Base-by-base conservation (phyloP, 805 yeast genomes). In the Metschnikowia corniflorae region DNA sequence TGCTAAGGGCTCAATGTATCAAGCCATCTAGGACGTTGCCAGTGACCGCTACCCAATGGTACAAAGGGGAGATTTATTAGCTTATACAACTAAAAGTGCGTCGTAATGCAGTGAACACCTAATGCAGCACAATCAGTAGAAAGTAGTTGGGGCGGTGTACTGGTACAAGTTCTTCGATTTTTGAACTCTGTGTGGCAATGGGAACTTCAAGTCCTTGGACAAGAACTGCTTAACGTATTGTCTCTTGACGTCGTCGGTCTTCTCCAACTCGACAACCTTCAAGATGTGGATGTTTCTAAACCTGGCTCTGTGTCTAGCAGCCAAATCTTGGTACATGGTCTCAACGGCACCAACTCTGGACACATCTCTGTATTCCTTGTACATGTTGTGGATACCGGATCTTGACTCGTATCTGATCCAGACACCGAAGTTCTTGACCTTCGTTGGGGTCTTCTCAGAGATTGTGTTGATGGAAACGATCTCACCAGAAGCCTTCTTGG, bases 311-410 rank as follows among this genome's bases (percentile, higher is more conserved):
- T 93, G 99, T 80, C 98, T 89, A 60, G 99, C 97, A 75, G 99
- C 99, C 85, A 93, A 85, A 77, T 93, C 99, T 74, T 85, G 89
- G 93, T 93, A 93, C 83, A 93, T 83, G 68, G 93, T 78, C 75
- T 86, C 95, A 68, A 93, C 97, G 59, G 97, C 98, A 72, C 86
- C 95, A 53, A 88, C 95, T 80, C 99, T 93, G 80, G 96, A 76
- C 61, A 91, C 95, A 64, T 91, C 98, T 77, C 98, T 88, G 93
- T 87, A 86, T 80, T 93, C 99, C 82, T 93, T 93, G 96, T 93
- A 93, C 97, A 93, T 93, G 94, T 93, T 93, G 95, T 93, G 98
- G 66, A 96, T 89, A 79, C 99, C 99, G 58, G 98, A 93, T 85
- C 99, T 94, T 56, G 99, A 93, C 71, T 93, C 98, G 86, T 93